Percentiles rank a stretch among this genome's conserved stretches.
phyloP scores from a whole-genome alignment of 1,284 basidiomycete genomes.

The Malassezia japonica region DNA sequence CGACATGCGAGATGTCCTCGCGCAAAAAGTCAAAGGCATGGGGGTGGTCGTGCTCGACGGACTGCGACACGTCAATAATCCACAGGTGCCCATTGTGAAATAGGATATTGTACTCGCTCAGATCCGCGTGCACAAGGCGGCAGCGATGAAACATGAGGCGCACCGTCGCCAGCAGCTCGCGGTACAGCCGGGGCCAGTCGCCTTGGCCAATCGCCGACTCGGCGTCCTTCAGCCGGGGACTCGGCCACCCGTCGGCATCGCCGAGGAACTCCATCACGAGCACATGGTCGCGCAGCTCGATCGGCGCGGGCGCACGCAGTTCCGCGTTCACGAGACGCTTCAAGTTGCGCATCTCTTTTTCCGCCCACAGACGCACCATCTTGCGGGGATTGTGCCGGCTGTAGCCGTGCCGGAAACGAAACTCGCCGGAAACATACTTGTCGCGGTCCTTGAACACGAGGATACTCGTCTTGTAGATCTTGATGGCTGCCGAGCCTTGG shows the following conservation, averaged over 20 bases:
- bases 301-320: constrained; percentile 72
- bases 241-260: constrained; percentile 37
- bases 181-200: constrained; percentile 56
- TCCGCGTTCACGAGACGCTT: constrained; percentile 72
- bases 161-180: constrained; percentile 68
- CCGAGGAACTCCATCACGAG: constrained; percentile 93
- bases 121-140: constrained; percentile 90
- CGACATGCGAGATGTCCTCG: constrained; percentile 80
- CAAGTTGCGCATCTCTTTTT: constrained; percentile 96
- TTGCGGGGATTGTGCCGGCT: constrained; percentile 87
- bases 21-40: constrained; percentile 77
- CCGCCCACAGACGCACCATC: constrained; percentile 98
- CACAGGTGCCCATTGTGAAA: constrained; percentile 62
- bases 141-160: constrained; percentile 81
- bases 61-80: constrained; percentile 97
- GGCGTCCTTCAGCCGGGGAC: constrained; percentile 39
- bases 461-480: constrained; percentile 98
- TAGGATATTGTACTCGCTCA: constrained; percentile 97
- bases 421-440: constrained; percentile 80
- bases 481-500: constrained; percentile 56
- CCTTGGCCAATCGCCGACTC: constrained; percentile 28
- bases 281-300: constrained; percentile 92
- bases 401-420: constrained; percentile 86
- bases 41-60: constrained; percentile 96
- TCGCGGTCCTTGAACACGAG: constrained; percentile 94